Evolutionary conservation across 1,284 basidiomycete species (phyloP).

Genomic region (Naganishia albida): DNA sequence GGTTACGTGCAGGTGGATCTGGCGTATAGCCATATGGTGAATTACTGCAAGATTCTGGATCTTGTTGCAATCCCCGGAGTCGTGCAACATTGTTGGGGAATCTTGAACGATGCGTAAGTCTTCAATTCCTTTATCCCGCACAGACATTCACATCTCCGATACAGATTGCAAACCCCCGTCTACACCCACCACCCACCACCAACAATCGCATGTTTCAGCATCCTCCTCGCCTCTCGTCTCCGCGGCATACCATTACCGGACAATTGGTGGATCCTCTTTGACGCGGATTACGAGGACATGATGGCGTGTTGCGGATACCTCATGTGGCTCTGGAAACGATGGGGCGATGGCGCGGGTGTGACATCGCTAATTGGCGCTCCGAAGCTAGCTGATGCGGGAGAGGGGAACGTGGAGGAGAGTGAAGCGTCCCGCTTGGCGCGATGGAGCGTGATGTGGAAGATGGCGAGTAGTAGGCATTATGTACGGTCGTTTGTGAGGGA

Average conservation of each 20-base stretch:
- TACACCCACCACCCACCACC: constrained; percentile 85
- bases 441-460: constrained; percentile 63
- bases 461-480: constrained; percentile 45
- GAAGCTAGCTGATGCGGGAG: constrained; percentile 55
- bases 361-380: constrained; percentile 35
- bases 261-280: constrained; percentile 86
- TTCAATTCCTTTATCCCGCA: constrained; percentile 15
- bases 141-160: constrained; percentile 4
- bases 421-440: constrained; percentile 54
- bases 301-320: constrained; percentile 76
- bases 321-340: constrained; percentile 65
- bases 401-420: constrained; percentile 34
- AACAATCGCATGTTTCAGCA: constrained; percentile 81
- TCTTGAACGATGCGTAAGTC: constrained; percentile 83
- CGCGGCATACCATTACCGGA: constrained; percentile 71
- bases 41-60: constrained; percentile 88
- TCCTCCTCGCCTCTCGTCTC: constrained; percentile 71
- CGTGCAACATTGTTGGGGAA: constrained; percentile 81
- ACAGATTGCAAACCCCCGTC: constrained; percentile 82
- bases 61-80: constrained; percentile 66
- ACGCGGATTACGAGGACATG: constrained; percentile 79
- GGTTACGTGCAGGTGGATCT: constrained; percentile 70
- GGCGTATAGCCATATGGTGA: constrained; percentile 91
- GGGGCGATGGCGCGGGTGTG: constrained; percentile 38
- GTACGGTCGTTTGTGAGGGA: constrained; percentile 60